These are phyloP conservation scores for Xylaria sp. DNA, from an alignment of 2,329 filamentous ascomycete genomes.

Conservation along the genomic window DNA sequence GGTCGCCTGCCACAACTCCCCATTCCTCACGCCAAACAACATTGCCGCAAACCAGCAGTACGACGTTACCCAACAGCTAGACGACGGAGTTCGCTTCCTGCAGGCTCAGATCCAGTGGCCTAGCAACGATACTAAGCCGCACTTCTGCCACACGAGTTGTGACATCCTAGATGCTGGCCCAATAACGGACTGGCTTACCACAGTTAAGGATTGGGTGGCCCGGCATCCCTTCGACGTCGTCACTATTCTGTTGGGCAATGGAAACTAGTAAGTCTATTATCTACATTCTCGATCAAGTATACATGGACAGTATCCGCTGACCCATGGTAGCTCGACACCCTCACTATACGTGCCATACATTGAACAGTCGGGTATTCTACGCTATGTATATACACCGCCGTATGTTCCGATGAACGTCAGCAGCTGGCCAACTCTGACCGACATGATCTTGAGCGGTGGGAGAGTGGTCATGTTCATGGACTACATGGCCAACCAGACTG, in stretches of 20 bases:
- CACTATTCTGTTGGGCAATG: constrained; percentile 86
- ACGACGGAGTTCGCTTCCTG: constrained; percentile 77
- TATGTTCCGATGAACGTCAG: constrained; percentile 75
- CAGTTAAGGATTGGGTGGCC: constrained; percentile 78
- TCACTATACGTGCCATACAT: constrained; percentile 76
- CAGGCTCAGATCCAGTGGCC: constrained; percentile 73
- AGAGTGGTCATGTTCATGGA: constrained; percentile 85
- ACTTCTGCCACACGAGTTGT: constrained; percentile 89
- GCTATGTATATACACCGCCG: constrained; percentile 79
- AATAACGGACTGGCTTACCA: constrained; percentile 76
- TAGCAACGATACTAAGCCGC: constrained; percentile 61
- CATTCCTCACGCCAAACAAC: constrained; percentile 76
- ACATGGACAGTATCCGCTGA: constrained; percentile 24
- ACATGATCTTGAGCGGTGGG: constrained; percentile 77
- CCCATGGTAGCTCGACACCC: constrained; percentile 57
- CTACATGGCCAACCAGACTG: constrained; percentile 82
- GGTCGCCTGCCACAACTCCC: constrained; percentile 83
- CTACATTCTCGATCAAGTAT: neutral
- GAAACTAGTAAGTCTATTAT: constrained; percentile 65
- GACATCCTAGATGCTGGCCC: constrained; percentile 83
- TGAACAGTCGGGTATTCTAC: constrained; percentile 74
- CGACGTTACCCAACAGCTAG: constrained; percentile 74
- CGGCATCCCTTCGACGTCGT: constrained; percentile 86
- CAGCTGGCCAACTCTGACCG: constrained; percentile 85
- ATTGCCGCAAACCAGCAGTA: constrained; percentile 80